A percentile compares a stretch with the other conserved stretches of the same genome.
phyloP scores from a whole-genome alignment of 1,139 yeast genomes.

The Nadsonia starkeyi-henricii region DNA sequence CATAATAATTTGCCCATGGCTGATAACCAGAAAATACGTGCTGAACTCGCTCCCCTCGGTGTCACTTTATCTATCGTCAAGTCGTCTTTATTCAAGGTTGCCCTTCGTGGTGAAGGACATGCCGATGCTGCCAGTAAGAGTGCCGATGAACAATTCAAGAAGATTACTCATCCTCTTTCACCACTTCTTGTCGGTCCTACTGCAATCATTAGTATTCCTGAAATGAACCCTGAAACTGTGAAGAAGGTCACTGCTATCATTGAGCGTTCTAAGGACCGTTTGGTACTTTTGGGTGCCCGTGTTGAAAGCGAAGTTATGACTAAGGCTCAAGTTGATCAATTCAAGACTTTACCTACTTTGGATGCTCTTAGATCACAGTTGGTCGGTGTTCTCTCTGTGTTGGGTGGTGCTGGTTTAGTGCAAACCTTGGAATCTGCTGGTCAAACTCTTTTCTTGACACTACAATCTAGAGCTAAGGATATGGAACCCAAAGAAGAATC shows the following conservation, averaged over 20 bases:
- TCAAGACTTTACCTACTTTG: constrained; percentile 61
- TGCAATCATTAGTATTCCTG: constrained; percentile 58
- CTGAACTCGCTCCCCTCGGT: constrained; percentile 48
- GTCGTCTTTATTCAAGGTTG: constrained; percentile 57
- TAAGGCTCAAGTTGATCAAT: constrained; percentile 38
- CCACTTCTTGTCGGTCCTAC: constrained; percentile 75
- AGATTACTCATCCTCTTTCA: constrained; percentile 46
- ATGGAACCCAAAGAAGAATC: constrained; percentile 15
- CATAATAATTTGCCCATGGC: constrained; percentile 63
- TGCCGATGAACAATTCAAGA: constrained; percentile 29
- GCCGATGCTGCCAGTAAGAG: constrained; percentile 63
- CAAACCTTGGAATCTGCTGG: constrained; percentile 62
- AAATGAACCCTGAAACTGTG: constrained; percentile 57
- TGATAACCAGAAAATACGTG: constrained; percentile 53
- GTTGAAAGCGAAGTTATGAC: constrained; percentile 49
- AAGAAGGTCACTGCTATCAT: constrained; percentile 46
- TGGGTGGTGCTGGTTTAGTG: constrained; percentile 84
- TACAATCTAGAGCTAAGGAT: constrained; percentile 46
- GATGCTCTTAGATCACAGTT: constrained; percentile 67
- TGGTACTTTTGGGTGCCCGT: constrained; percentile 75
- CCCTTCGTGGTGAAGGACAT: constrained; percentile 54
- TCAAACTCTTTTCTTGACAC: constrained; percentile 54
- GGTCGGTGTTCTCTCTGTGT: constrained; percentile 67
- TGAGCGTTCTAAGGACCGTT: constrained; percentile 52
- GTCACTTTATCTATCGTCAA: constrained; percentile 56